Base-by-base conservation (phyloP, 805 yeast genomes). In the Pichia pseudocactophila region DNA sequence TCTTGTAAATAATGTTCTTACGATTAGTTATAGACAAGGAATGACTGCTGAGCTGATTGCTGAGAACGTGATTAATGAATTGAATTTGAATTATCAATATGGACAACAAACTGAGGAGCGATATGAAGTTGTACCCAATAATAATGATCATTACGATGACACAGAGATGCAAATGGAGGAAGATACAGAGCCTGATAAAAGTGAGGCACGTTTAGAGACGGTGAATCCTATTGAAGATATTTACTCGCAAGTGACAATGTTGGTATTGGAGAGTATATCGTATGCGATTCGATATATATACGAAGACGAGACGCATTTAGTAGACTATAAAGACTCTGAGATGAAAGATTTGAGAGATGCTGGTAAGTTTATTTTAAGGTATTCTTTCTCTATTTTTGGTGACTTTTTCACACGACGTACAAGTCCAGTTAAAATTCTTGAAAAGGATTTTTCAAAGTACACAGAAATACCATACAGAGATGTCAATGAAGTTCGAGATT, bases 1-100 rank as follows among this genome's bases (percentile, higher is more conserved):
- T 0, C 61, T 87, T 36, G 61, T 80, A 2, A 79, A 85, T 53
- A 78, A 68, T 2, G 56, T 83, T 0, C 59, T 78, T 35, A 86
- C 95, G 0, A 79, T 87, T 1, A 71, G 76, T 13, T 74, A 55
- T 46, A 55, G 70, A n/a, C 47, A 56, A 9, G 62, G 55, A 9
- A 71, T 76, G 77, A 63, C 62, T 9, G 71, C 74, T 0, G 50
- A 56, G 12, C 41, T 67, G 22, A 73, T 76, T 15, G 71, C 71
- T 0, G 53, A 61, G 17, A 66, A 58, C 13, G 60, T 74, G 1
- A 53, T 61, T 13, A 42, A 50, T 18, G 78, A 74, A 41, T 50
- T 45, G 19, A 42, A 32, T 7, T 7, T n/a, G 13, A 28, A 28
- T 28, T 28, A 28, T 10, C 15, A n/a, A 10, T 13, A 37, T 8